These are phyloP conservation scores for Neonectria faginata DNA, from an alignment of 2,329 filamentous ascomycete genomes.

Conservation along the genomic window DNA sequence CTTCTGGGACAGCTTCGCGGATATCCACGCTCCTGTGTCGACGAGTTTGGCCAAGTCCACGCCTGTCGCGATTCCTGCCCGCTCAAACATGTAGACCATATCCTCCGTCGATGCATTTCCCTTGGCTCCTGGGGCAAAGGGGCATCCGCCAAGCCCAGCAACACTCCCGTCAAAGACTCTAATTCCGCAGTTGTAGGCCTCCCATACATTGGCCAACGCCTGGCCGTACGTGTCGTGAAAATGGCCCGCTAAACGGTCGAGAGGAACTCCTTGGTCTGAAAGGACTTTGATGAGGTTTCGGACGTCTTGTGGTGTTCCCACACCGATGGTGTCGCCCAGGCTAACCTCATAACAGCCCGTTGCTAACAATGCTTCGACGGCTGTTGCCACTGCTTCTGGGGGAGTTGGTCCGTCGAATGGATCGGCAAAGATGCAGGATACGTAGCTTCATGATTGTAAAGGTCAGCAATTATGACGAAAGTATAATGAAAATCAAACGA, in stretches of 20 bases:
- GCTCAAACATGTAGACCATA: constrained; percentile 24
- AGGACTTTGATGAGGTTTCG: constrained; percentile 62
- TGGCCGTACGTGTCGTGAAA: constrained; percentile 81
- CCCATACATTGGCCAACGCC: constrained; percentile 73
- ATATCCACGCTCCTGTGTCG: constrained; percentile 70
- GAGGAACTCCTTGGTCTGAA: constrained; percentile 63
- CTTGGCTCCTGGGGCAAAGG: constrained; percentile 27
- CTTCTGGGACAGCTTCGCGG: constrained; percentile 57
- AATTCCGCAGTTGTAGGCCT: constrained; percentile 72
- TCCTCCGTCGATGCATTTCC: constrained; percentile 25
- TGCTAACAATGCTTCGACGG: constrained; percentile 62
- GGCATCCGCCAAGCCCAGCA: constrained; percentile 23
- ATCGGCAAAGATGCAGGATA: constrained; percentile 67
- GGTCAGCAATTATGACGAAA: not conserved
- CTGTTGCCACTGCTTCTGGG: constrained; percentile 47
- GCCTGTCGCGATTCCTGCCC: constrained; percentile 49
- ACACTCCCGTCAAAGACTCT: constrained; percentile 69
- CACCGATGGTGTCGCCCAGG: constrained; percentile 74
- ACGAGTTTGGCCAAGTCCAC: constrained; percentile 65
- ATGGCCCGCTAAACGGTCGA: constrained; percentile 69
- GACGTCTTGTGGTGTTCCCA: constrained; percentile 59
- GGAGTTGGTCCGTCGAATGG: constrained; percentile 57
- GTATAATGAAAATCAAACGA: not conserved
- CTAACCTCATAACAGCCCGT: constrained; percentile 75
- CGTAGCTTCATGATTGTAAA: constrained; percentile 50